A percentile compares a stretch with the other conserved stretches of the same genome.
phyloP scores from a whole-genome alignment of 2,329 filamentous ascomycete species.

The Endocalyx cinctus region DNA sequence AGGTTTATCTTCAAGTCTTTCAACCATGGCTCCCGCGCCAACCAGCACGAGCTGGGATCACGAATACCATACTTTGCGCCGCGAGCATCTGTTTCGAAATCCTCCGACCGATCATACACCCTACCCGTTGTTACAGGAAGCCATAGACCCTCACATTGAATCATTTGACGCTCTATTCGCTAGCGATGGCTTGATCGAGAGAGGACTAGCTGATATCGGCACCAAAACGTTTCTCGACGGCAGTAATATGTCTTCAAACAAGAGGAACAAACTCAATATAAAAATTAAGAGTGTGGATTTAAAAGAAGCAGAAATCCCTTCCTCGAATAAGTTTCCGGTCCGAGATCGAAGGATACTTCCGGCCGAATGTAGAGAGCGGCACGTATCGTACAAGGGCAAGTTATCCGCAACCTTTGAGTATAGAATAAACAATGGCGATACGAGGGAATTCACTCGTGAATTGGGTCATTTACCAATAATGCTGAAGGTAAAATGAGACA shows the following conservation, averaged over 20 bases:
- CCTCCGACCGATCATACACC: slow-evolving; percentile 83
- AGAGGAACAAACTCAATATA: slow-evolving; percentile 71
- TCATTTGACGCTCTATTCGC: slow-evolving; percentile 92
- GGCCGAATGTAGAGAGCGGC: slow-evolving; percentile 89
- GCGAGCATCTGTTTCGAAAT: slow-evolving; percentile 83
- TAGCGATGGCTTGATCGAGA: slow-evolving; percentile 64
- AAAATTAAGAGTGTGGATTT: slow-evolving; percentile 77
- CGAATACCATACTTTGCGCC: slow-evolving; percentile 78
- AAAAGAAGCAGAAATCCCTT: slow-evolving; percentile 74
- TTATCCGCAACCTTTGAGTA: slow-evolving; percentile 81
- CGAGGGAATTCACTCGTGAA: slow-evolving; percentile 77
- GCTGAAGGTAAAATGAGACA: slow-evolving; percentile 64
- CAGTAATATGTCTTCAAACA: slow-evolving; percentile 55
- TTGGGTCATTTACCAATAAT: slow-evolving; percentile 89
- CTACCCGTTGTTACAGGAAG: slow-evolving; percentile 78
- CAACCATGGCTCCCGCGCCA: slow-evolving; percentile 49
- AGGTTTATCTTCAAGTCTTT: too few relatives aligned
- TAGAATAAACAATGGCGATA: slow-evolving; percentile 79
- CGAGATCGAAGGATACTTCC: slow-evolving; percentile 83
- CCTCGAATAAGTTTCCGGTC: slow-evolving; percentile 74
- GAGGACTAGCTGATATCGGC: slow-evolving; percentile 83
- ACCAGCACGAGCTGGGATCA: slow-evolving; percentile 75
- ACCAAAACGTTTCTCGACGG: slow-evolving; percentile 84
- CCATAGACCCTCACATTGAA: slow-evolving; percentile 89
- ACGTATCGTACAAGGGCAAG: slow-evolving; percentile 85